Percentiles rank a stretch among this genome's conserved stretches.
Evolutionary conservation across 2,329 filamentous ascomycete species (phyloP).

Genomic region (Curvularia verruculosa): DNA sequence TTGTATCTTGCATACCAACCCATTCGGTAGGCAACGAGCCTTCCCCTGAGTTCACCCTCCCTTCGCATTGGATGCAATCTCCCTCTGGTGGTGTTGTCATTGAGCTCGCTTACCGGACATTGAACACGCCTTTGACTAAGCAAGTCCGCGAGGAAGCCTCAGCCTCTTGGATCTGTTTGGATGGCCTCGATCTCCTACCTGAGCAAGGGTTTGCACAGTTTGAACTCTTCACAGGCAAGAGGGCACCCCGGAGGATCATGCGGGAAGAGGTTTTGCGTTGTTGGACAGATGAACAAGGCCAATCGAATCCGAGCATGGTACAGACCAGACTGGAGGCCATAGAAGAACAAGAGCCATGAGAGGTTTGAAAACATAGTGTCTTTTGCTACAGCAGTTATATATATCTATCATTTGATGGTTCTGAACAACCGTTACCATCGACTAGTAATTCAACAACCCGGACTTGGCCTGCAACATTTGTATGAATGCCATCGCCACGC

Average conservation of each 20-base stretch:
- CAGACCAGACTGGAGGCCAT: conserved; percentile 38
- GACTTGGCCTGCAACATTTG: not conserved
- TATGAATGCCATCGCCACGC: conserved; percentile 33
- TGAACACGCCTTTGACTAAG: conserved; percentile 71
- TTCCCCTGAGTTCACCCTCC: conserved; percentile 72
- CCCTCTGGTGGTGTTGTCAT: conserved; percentile 78
- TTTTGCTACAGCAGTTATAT: not conserved
- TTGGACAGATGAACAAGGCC: conserved; percentile 39
- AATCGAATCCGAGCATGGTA: conserved; percentile 34
- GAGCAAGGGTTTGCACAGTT: conserved; percentile 83
- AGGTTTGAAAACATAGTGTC: not conserved
- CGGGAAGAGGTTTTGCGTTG: conserved; percentile 62
- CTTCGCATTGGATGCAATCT: conserved; percentile 71
- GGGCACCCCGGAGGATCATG: conserved; percentile 74
- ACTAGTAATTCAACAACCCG: not conserved
- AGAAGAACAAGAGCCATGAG: conserved; percentile 39
- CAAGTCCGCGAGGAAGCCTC: conserved; percentile 69
- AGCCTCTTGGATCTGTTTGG: conserved; percentile 74
- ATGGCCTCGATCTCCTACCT: conserved; percentile 75
- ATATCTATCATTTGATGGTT: not conserved
- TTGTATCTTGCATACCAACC: conserved; percentile 76
- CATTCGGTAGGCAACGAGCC: conserved; percentile 67
- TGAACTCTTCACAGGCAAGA: conserved; percentile 76
- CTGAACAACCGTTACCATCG: not conserved
- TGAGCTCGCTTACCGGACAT: conserved; percentile 73